phyloP scores from a whole-genome alignment of 2,329 filamentous ascomycete genomes.

The Aspergillus thermomutatus region DNA sequence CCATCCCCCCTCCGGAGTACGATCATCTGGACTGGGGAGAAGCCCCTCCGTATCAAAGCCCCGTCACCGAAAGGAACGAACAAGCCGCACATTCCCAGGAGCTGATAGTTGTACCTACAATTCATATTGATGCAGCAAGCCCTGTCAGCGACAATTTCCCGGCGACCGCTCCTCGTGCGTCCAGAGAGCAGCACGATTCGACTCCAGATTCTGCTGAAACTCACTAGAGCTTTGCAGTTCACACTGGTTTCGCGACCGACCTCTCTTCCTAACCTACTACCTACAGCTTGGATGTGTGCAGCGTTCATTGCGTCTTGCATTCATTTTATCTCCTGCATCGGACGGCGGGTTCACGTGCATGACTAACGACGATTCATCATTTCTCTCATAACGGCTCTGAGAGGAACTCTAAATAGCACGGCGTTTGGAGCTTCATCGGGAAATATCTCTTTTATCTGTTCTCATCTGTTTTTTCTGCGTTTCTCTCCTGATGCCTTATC shows the following conservation, averaged over 20 bases:
- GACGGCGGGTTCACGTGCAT: neutral
- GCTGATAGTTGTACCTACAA: conserved; percentile 27
- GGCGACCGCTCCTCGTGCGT: neutral
- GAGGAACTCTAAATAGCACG: conserved; percentile 10
- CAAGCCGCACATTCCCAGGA: conserved; percentile 15
- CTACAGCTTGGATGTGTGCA: neutral
- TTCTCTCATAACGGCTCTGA: neutral
- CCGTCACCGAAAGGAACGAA: conserved; percentile 15
- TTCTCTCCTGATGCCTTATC: neutral
- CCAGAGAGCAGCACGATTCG: neutral
- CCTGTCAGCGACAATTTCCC: conserved; percentile 18
- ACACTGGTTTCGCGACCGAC: neutral
- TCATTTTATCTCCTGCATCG: neutral
- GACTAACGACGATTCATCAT: neutral
- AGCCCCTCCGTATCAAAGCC: conserved; percentile 39
- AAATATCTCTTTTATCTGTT: neutral
- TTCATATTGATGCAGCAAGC: conserved; percentile 30
- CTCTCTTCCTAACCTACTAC: neutral
- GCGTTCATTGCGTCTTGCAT: neutral
- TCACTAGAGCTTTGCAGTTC: neutral
- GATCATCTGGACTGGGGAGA: conserved; percentile 43
- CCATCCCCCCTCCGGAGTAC: conserved; percentile 42
- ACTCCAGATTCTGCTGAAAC: neutral
- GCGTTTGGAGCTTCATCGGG: conserved; percentile 9
- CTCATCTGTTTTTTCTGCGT: neutral